Evolutionary conservation across 495 filamentous ascomycete genomes (phyloP).

Genomic region (Neurospora africana): DNA sequence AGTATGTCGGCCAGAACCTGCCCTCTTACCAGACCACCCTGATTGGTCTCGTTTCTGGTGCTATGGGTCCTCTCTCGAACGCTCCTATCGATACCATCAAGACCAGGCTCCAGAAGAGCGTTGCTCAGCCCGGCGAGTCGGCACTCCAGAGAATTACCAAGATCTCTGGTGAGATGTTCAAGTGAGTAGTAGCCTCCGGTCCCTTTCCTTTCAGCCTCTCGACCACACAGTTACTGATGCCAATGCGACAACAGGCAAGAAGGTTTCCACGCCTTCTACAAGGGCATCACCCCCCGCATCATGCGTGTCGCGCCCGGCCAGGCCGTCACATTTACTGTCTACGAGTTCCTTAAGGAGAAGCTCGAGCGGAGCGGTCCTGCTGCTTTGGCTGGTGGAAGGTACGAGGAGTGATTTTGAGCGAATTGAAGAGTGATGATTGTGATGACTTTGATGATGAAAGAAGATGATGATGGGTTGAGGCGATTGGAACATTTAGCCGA

Average conservation of each 20-base stretch:
- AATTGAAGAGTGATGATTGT: background rate
- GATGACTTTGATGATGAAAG: background rate
- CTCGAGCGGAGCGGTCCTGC: slow-evolving; percentile 63
- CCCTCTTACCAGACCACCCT: slow-evolving; percentile 83
- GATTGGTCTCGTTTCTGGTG: slow-evolving; percentile 84
- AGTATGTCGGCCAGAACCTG: slow-evolving; percentile 45
- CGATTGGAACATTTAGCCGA: background rate
- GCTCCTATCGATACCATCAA: slow-evolving; percentile 99
- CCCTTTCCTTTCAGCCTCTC: background rate
- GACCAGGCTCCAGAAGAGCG: slow-evolving; percentile 86
- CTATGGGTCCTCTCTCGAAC: slow-evolving; percentile 91
- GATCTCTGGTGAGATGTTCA: slow-evolving; percentile 90
- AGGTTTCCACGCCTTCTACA: slow-evolving; percentile 90
- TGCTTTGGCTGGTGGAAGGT: slow-evolving; percentile 54
- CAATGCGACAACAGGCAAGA: slow-evolving; percentile 48
- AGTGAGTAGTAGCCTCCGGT: slow-evolving; percentile 34
- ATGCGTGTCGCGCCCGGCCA: slow-evolving; percentile 97
- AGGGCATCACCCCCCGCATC: slow-evolving; percentile 93
- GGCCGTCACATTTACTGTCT: slow-evolving; percentile 96
- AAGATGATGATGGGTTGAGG: background rate
- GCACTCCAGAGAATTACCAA: slow-evolving; percentile 63
- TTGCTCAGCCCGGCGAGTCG: slow-evolving; percentile 67
- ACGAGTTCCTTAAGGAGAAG: slow-evolving; percentile 78
- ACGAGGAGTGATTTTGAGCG: slow-evolving; percentile 50
- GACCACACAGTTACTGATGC: background rate